Percentiles rank a stretch among this genome's conserved stretches.
phyloP scores from a whole-genome alignment of 2,329 filamentous ascomycete genomes.

The Aschersonia sp. region DNA sequence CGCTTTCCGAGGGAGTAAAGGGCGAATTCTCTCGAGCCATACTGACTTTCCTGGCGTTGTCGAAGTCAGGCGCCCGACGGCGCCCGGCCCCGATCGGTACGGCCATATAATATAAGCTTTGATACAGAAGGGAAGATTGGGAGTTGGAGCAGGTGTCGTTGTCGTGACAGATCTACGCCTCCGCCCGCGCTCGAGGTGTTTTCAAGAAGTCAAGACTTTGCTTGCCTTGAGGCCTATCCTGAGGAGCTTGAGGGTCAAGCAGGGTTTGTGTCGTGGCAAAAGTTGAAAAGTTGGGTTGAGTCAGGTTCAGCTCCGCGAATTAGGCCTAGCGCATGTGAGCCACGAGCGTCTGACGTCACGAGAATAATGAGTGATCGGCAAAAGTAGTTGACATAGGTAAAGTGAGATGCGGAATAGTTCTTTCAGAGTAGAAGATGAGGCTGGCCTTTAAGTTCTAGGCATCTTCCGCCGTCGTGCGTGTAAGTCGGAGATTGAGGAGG shows the following conservation, averaged over 20 bases:
- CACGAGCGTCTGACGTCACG: too few species aligned
- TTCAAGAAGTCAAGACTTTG: too few species aligned
- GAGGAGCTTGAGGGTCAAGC: not conserved
- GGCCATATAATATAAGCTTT: conserved; percentile 9
- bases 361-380: not conserved
- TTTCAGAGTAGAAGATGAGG: too few species aligned
- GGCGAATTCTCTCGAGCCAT: conserved; percentile 23
- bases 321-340: not conserved
- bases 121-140: too few species aligned
- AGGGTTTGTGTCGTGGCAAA: not conserved
- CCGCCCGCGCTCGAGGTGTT: too few species aligned
- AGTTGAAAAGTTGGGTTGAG: not conserved
- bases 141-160: too few species aligned
- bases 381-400: not conserved
- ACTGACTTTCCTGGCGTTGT: conserved; percentile 19
- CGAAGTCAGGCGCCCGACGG: conserved; percentile 17
- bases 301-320: not conserved
- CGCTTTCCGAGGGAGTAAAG: conserved; percentile 22
- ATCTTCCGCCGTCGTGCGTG: too few species aligned
- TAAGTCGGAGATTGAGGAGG: not conserved
- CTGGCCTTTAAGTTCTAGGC: too few species aligned
- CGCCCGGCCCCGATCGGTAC: conserved; percentile 11
- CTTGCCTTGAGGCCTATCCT: too few species aligned
- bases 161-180: too few species aligned
- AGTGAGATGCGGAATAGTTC: not conserved